These are phyloP conservation scores for Boletus sp. DNA, from an alignment of 768 basidiomycete genomes.

Conservation along the genomic window DNA sequence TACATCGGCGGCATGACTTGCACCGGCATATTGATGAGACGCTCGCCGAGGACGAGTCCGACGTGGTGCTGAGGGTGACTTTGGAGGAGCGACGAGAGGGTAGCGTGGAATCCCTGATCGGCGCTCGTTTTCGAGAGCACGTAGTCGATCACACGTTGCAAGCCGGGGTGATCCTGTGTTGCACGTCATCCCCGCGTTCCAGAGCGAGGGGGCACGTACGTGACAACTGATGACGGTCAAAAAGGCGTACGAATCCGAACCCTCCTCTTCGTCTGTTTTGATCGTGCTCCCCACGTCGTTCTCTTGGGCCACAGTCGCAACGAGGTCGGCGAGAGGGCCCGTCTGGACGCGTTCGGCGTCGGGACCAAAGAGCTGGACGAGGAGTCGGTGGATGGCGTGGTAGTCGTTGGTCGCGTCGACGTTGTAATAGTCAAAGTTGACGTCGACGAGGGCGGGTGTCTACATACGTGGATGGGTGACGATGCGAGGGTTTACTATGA, in stretches of 20 bases:
- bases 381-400: conserved; percentile 76
- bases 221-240: conserved; percentile 81
- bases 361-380: conserved; percentile 62
- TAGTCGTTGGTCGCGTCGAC: conserved; percentile 81
- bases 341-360: conserved; percentile 75
- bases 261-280: conserved; percentile 66
- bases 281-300: conserved; percentile 82
- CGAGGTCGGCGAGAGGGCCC: conserved; percentile 74
- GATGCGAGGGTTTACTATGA: too few relatives aligned
- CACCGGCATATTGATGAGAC: conserved; percentile 94
- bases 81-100: conserved; percentile 45
- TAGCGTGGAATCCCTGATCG: conserved; percentile 48
- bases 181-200: not conserved
- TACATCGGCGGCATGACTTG: conserved; percentile 93
- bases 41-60: conserved; percentile 83
- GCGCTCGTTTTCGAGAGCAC: conserved; percentile 56
- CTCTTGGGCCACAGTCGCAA: conserved; percentile 71
- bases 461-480: conserved; percentile 4
- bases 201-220: conserved; percentile 38
- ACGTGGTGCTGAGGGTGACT: conserved; percentile 44
- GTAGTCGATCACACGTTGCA: conserved; percentile 71
- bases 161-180: conserved; percentile 64
- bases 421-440: conserved; percentile 86
- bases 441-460: conserved; percentile 23
- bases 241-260: conserved; percentile 78